These are phyloP conservation scores for Talaromyces sp. DNA, from an alignment of 2,329 filamentous ascomycete species.

Conservation along the genomic window DNA sequence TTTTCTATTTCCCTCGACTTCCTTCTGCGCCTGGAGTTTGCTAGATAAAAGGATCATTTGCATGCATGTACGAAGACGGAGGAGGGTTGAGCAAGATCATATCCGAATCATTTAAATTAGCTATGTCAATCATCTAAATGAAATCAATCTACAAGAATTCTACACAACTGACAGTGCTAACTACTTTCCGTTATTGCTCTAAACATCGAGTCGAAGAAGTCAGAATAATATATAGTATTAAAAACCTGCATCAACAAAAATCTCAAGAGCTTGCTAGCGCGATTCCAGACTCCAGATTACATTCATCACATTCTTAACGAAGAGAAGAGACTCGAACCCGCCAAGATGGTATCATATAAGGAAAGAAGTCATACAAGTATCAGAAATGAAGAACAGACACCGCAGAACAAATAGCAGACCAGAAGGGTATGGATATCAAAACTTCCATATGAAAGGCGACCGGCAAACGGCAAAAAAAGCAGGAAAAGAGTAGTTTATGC, in stretches of 20 bases:
- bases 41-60: slow-evolving; percentile 3
- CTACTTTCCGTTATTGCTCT: not conserved
- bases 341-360: slow-evolving; percentile 32
- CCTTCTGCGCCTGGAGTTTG: not conserved
- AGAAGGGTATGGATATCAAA: not conserved
- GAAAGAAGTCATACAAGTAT: slow-evolving; percentile 9
- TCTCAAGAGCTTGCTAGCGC: not conserved
- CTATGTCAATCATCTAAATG: not conserved
- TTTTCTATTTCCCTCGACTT: not conserved
- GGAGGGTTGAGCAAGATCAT: not conserved
- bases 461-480: not conserved
- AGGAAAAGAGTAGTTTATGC: not conserved
- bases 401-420: not conserved
- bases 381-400: not conserved
- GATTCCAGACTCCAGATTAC: slow-evolving; percentile 5
- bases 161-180: not conserved
- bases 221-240: not conserved
- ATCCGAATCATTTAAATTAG: not conserved
- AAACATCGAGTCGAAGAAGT: not conserved
- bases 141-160: not conserved
- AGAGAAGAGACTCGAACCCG: slow-evolving; percentile 8
- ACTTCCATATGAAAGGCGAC: not conserved
- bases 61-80: slow-evolving; percentile 1
- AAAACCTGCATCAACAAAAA: not conserved
- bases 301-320: slow-evolving; percentile 9